A percentile compares a stretch with the other conserved stretches of the same genome.
Conservation (phyloP, 306 rosid species). For the Calophaca sinica region DNA sequence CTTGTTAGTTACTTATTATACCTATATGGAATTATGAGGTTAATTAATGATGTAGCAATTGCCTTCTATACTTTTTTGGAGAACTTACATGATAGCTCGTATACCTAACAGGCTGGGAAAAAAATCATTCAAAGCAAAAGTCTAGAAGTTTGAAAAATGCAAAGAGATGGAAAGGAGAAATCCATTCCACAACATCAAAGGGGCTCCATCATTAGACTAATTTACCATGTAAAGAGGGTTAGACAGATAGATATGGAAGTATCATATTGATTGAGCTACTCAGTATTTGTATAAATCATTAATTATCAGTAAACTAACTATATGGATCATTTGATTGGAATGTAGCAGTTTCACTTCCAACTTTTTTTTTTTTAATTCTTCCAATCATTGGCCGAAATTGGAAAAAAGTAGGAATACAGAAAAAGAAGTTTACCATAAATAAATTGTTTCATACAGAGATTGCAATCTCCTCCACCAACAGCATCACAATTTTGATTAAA, state of each 20-base stretch:
- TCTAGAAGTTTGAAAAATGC: slow-evolving; percentile 75
- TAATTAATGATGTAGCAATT: not conserved
- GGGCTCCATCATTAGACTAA: slow-evolving; percentile 1
- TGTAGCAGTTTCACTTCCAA: not conserved
- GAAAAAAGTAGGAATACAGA: not conserved
- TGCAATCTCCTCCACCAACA: slow-evolving; percentile 1
- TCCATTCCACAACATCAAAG: not conserved
- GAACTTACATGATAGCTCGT: slow-evolving; percentile 7
- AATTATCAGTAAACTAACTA: slow-evolving; percentile 47
- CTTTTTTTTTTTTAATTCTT: not conserved
- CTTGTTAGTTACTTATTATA: not conserved
- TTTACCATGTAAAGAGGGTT: slow-evolving; percentile 31
- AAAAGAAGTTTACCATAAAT: not conserved
- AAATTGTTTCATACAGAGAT: slow-evolving; percentile 23
- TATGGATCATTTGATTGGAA: slow-evolving; percentile 13
- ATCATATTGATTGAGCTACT: slow-evolving; percentile 50
- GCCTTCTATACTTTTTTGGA: not conserved
- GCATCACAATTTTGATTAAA: not conserved
- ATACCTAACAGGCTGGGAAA: slow-evolving; percentile 71
- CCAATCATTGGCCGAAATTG: not conserved
- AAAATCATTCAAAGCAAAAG: slow-evolving; percentile 84
- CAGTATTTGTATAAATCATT: slow-evolving; percentile 50
- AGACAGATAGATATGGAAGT: slow-evolving; percentile 42
- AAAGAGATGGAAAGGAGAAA: slow-evolving; percentile 80
- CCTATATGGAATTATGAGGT: not conserved